A percentile compares a stretch with the other conserved stretches of the same genome.
These are phyloP conservation scores for Ulmus americana DNA, from an alignment of 331 rosid species.

Conservation along the genomic window DNA sequence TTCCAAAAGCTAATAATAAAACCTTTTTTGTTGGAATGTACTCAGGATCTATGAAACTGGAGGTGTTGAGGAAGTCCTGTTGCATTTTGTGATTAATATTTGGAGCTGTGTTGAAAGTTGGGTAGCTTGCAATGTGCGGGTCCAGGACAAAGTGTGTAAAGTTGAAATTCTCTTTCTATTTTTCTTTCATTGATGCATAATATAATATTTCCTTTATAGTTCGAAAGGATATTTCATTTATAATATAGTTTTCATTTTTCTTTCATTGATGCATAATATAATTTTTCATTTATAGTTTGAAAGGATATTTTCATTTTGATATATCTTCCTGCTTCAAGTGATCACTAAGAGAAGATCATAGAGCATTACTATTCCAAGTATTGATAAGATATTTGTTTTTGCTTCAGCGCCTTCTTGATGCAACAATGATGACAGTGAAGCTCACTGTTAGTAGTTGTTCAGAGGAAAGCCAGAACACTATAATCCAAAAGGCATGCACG, in stretches of 20 bases:
- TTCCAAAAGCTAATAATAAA: constrained; percentile 22
- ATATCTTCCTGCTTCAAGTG: constrained; percentile 3
- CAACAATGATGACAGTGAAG: constrained; percentile 61
- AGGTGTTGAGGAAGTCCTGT: constrained; percentile 51
- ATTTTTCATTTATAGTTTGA: neutral
- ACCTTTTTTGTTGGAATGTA: constrained; percentile 30
- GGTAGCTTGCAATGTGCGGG: constrained; percentile 26
- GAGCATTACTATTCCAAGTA: constrained; percentile 9
- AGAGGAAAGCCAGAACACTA: constrained; percentile 53
- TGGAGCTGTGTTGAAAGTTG: constrained; percentile 58
- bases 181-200: neutral
- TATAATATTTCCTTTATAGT: neutral
- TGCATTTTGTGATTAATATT: constrained; percentile 50
- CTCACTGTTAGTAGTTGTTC: constrained; percentile 63
- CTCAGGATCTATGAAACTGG: constrained; percentile 62
- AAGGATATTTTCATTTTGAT: constrained; percentile 7
- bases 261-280: neutral
- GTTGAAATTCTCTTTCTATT: neutral
- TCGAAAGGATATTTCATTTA: no score
- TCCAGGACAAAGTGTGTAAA: constrained; percentile 48
- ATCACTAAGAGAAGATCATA: neutral
- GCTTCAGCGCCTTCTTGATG: constrained; percentile 67
- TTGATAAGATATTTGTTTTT: constrained; percentile 26
- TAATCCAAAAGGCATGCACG: constrained; percentile 56
- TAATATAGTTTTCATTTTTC: neutral